Evolutionary conservation across 208 protist species (phyloP), one percentile per base, ranked within the genome.

Genomic region (Trypanosomatidae sp.): DNA sequence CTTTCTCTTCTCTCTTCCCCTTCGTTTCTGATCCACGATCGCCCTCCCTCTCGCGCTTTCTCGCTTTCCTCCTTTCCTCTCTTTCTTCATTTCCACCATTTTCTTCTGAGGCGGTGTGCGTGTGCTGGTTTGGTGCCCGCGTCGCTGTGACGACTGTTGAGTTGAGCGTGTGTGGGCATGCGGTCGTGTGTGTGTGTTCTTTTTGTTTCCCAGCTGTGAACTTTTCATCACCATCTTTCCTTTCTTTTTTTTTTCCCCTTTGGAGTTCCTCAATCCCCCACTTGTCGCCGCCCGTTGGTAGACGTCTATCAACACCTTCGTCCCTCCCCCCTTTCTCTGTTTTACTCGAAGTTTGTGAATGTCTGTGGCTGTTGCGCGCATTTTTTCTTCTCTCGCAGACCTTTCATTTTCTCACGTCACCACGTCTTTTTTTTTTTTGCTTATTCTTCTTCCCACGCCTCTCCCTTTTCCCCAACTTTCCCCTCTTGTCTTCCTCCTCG

Each of bases 341-440:
- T 39, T 33, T 17, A 7, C 60, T 49, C 60, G 19, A 39, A 39
- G 22, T 55, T 2, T 19, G 50, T 59, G 22, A 59, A 25, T 33
- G 53, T 33, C 8, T 28, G 53, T 59, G 25, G 25, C 53, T 59
- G 25, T 59, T 30, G 25, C 53, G 53, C 25, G 53, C 53, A 59
- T 25, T 59, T 59, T 25, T 22, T 22, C 60, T 12, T 62, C 25
- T 3, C 39, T 73, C 25, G 28, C 41, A 33, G 60, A 43, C 30
- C 33, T 80, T 74, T 39, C 8, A 4, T 58, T 58, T 58, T 73
- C 59, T 73, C 39, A 22, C 28, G 19, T 59, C 59, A 17, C 44
- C n/a, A 22, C 30, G 7, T 59, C 13, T 25, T n/a, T 7, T 80
- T 81, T 25, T n/a, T 81, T 33, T 2, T 78, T 10, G 68, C 62